Conservation (phyloP, 768 basidiomycete species). For the Butyriboletus loyo region DNA sequence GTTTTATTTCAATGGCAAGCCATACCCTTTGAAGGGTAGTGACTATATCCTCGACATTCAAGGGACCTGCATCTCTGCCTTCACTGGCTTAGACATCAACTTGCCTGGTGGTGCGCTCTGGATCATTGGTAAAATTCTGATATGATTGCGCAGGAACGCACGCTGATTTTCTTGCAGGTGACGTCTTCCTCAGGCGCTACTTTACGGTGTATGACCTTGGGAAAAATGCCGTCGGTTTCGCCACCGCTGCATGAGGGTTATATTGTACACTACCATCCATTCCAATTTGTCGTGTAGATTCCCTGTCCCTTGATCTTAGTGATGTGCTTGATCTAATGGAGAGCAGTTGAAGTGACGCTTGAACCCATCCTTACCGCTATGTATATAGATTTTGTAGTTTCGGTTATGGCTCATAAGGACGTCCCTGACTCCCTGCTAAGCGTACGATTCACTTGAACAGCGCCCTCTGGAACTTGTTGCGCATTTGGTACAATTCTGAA, state of each 20-base stretch:
- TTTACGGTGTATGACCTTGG: conserved; percentile 88
- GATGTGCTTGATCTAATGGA: conserved; percentile 14
- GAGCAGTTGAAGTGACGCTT: neutral
- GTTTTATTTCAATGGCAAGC: conserved; percentile 78
- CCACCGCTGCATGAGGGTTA: conserved; percentile 38
- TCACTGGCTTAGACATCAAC: conserved; percentile 90
- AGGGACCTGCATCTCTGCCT: conserved; percentile 91
- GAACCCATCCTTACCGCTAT: neutral
- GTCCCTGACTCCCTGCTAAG: too few relatives aligned
- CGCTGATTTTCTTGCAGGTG: conserved; percentile 43
- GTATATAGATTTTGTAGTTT: neutral
- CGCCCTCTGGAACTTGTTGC: too few relatives aligned
- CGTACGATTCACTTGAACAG: too few relatives aligned
- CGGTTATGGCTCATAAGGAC: too few relatives aligned
- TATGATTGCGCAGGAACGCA: neutral
- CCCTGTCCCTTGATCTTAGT: neutral
- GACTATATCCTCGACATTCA: conserved; percentile 92
- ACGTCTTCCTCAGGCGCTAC: conserved; percentile 89
- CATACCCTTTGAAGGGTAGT: conserved; percentile 72
- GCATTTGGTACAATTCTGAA: neutral
- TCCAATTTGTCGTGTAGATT: neutral
- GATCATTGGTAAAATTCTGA: conserved; percentile 69
- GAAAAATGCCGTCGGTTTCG: conserved; percentile 81
- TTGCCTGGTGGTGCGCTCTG: conserved; percentile 76
- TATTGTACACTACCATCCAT: neutral